Evolutionary conservation across 208 protist species (phyloP), one percentile per base, ranked within the genome.

Genomic region (Angomonas desouzai): DNA sequence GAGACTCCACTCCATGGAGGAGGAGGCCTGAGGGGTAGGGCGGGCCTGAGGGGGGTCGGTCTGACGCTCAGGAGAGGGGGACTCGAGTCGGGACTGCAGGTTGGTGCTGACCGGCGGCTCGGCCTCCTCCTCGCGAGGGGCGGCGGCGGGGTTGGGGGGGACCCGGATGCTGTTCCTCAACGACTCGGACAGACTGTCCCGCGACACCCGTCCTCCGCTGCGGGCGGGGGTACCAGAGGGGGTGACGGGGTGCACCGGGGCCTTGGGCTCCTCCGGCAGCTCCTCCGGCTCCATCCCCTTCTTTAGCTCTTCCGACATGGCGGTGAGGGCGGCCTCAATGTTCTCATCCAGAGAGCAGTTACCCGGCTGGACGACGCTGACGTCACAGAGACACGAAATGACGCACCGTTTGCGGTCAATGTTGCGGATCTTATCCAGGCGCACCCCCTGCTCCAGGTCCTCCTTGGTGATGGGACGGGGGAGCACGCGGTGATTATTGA

Each of bases 401-500:
- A 94, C 68, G 48, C 48, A 55, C 29, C 74, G 77, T 34, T 72
- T 62, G 22, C 48, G 48, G 25, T 67, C 60, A 10, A 43, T 6
- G 18, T 43, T 34, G 11, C 75, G 70, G 11, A 92, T 59, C 55
- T 74, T 76, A 23, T 87, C 65, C n/a, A 94, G 30, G 23, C 80
- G 51, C 25, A 88, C 7, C 43, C 62, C 16, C 1, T 34, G 9
- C 66, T 79, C 68, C 23, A 91, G 68, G 57, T 86, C 67, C 7
- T 64, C 38, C 22, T 81, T 71, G 27, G 68, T 55, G 38, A 75
- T 64, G 55, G 68, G 63, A 34, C 74, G 69, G 29, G 71, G 76
- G 10, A 66, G 60, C 47, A 77, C 66, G 29, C 70, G 83, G 65
- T 79, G 87, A 64, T 95, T 91, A 69, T 95, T 95, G 34, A 92